Conservation (phyloP, 169 alveolate species). For the Cryptosporidium canis region DNA sequence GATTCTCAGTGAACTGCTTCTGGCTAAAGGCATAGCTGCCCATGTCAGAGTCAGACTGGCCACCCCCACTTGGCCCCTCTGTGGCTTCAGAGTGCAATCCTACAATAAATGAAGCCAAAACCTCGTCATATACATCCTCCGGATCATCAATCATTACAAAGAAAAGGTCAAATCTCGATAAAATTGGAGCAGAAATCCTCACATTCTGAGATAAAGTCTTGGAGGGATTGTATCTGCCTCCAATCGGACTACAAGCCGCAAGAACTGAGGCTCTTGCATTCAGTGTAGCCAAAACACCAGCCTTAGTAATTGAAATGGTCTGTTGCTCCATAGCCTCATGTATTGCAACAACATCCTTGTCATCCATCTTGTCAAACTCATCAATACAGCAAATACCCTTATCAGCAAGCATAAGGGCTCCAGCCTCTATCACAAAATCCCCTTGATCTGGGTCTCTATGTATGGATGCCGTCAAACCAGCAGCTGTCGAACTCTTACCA, state of each 20-base stretch:
- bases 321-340: conserved; percentile 99
- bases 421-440: conserved; percentile 96
- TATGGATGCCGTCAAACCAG: conserved; percentile 98
- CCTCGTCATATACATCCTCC: conserved; percentile 88
- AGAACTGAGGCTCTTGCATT: conserved; percentile 98
- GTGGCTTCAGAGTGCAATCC: conserved; percentile 85
- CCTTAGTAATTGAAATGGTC: conserved; percentile 96
- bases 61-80: conserved; percentile 54
- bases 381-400: conserved; percentile 97
- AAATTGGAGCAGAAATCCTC: conserved; percentile 95
- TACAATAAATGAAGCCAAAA: conserved; percentile 86
- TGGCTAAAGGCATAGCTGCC: background rate
- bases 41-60: background rate
- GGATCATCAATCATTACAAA: conserved; percentile 93
- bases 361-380: conserved; percentile 98
- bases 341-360: conserved; percentile 96
- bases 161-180: conserved; percentile 95
- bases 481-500: conserved; percentile 97
- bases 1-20: background rate
- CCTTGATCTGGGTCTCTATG: conserved; percentile 96
- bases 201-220: conserved; percentile 90
- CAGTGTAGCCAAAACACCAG: conserved; percentile 98
- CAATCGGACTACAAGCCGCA: conserved; percentile 98
- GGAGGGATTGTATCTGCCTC: conserved; percentile 94
- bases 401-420: conserved; percentile 98